Base-by-base conservation (phyloP, 495 filamentous ascomycete species). In the Aspergillus steynii region DNA sequence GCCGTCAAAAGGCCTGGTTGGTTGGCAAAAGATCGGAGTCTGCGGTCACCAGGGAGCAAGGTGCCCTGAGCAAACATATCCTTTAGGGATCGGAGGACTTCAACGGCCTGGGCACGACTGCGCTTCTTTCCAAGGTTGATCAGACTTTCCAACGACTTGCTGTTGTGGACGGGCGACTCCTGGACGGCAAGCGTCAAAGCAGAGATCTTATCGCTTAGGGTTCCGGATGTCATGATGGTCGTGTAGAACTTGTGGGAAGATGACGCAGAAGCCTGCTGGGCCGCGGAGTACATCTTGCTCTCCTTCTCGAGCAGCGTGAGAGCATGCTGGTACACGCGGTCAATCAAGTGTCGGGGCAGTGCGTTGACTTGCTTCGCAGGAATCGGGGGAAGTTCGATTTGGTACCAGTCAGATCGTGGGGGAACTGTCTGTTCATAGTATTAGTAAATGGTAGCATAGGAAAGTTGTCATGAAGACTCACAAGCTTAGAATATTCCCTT, bases 151-250 rank as follows among this genome's bases (percentile, higher is more conserved):
- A 98, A 84, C 9, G 91, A 88, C 64, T 94, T 96, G 55, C 84
- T 88, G 53, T 91, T 97, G 68, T 99, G 95, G 51, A 98, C 75
- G 5, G 95, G 95, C 3, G 95, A 98, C 70, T 98, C 95, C 76
- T 99, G 95, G 14, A 96, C 88, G 28, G 92, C 88, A 51, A 99
- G 80, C 1, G 95, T 99, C 65, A 97, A 76, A 5, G 95, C 95
- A 3, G 96, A 97, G 31, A 97, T 90, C 73, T 97, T 98, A 76
- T 99, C 95, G 37, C 92, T 95, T 55, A 97, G 82, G 7, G 96
- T 99, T 77, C 95, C 95, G 1, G 93, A 92, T 15, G 92, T 78
- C 95, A 99, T 97, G 71, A 99, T 96, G 5, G 92, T 96, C 2
- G 90, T 90, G 78, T 97, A 86, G 80, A 98, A 99, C 73, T 90